A percentile compares a stretch with the other conserved stretches of the same genome.
phyloP scores from a whole-genome alignment of 2,329 filamentous ascomycete genomes.

The Aspergillus ochraceus region DNA sequence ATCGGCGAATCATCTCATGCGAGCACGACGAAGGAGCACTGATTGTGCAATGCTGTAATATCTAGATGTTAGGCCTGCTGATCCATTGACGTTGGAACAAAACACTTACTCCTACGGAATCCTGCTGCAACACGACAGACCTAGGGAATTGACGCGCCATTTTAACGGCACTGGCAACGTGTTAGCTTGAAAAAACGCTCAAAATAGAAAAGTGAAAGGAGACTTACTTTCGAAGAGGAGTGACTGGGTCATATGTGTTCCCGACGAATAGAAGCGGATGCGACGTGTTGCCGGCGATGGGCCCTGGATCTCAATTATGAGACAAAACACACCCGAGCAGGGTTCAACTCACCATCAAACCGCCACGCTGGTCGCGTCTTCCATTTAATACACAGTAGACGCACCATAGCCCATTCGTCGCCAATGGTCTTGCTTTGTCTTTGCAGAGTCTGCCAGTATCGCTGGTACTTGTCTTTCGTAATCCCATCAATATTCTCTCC shows the following conservation, averaged over 20 bases:
- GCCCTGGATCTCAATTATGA: background rate
- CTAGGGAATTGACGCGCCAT: background rate
- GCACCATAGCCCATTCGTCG: constrained; percentile 1
- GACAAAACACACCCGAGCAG: background rate
- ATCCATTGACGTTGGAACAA: background rate
- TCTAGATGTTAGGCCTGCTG: background rate
- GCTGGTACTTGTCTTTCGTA: background rate
- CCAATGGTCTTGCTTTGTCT: constrained; percentile 1
- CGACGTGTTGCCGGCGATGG: constrained; percentile 1
- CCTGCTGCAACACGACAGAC: constrained; percentile 1
- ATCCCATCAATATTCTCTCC: background rate
- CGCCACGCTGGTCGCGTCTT: background rate
- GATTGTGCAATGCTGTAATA: constrained; percentile 1
- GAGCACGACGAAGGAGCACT: constrained; percentile 4
- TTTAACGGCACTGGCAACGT: background rate
- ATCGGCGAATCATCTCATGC: background rate
- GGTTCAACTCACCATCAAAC: background rate
- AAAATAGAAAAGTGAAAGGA: background rate
- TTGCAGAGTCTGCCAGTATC: constrained; percentile 3
- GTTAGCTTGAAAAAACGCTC: background rate
- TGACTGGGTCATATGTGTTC: constrained; percentile 5
- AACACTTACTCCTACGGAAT: constrained; percentile 5
- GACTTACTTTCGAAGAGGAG: constrained; percentile 2
- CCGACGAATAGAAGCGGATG: constrained; percentile 3
- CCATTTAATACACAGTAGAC: constrained; percentile 1